phyloP scores from a whole-genome alignment of 345 rosid species.

The Corchorus olitorius region DNA sequence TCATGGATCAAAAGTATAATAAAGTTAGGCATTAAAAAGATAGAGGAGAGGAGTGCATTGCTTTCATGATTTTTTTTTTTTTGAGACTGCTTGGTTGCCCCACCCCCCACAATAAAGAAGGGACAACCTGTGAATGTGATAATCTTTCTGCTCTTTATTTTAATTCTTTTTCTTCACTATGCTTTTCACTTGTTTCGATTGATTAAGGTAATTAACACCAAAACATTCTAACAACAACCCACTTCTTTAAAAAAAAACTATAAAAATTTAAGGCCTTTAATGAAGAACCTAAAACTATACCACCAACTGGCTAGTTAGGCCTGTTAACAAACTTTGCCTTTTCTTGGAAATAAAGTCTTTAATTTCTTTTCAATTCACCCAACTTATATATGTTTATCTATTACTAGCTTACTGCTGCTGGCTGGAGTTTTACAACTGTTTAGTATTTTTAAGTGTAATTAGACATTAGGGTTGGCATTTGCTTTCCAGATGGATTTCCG shows the following conservation, averaged over 20 bases:
- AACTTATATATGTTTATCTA: neutral
- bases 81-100: constrained; percentile 36
- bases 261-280: neutral
- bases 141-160: constrained; percentile 27
- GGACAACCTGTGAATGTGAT: constrained; percentile 14
- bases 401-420: neutral
- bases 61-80: constrained; percentile 34
- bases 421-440: neutral
- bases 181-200: neutral
- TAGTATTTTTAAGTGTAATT: neutral
- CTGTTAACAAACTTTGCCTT: constrained; percentile 29
- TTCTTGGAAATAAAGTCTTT: constrained; percentile 41
- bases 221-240: constrained; percentile 23
- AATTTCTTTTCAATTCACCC: constrained; percentile 18
- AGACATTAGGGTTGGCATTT: constrained; percentile 20
- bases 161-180: neutral
- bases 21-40: constrained; percentile 22
- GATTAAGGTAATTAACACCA: neutral
- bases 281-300: neutral
- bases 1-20: constrained; percentile 24
- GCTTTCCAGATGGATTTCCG: constrained; percentile 45
- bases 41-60: constrained; percentile 30
- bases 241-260: constrained; percentile 7
- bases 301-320: constrained; percentile 22
- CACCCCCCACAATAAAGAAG: constrained; percentile 22